Evolutionary conservation across 805 yeast species (phyloP).

Genomic region (Lachancea lanzarotensis): DNA sequence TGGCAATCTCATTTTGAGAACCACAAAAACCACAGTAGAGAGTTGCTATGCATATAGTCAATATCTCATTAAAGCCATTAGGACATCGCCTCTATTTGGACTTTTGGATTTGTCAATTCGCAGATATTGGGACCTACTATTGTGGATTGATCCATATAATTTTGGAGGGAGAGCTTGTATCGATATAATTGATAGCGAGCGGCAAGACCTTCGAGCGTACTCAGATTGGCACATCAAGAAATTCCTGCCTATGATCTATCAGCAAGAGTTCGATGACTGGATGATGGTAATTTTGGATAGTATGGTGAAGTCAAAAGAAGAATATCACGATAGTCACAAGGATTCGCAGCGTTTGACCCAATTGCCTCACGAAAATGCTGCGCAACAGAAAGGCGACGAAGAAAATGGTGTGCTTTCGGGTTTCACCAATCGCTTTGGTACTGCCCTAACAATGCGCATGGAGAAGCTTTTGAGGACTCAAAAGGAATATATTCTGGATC

Average conservation of each 20-base stretch:
- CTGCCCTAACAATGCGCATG: slow-evolving; percentile 60
- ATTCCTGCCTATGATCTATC: slow-evolving; percentile 68
- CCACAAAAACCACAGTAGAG: slow-evolving; percentile 71
- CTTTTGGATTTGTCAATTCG: slow-evolving; percentile 68
- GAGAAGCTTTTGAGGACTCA: slow-evolving; percentile 62
- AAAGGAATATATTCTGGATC: slow-evolving; percentile 62
- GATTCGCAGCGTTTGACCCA: slow-evolving; percentile 66
- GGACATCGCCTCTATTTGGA: slow-evolving; percentile 76
- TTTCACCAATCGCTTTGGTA: slow-evolving; percentile 50
- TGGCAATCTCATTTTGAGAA: slow-evolving; percentile 63
- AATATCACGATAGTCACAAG: slow-evolving; percentile 21
- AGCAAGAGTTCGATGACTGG: slow-evolving; percentile 86
- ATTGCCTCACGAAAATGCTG: slow-evolving; percentile 46
- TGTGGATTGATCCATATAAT: slow-evolving; percentile 93
- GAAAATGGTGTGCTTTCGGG: slow-evolving; percentile 38
- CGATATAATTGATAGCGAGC: slow-evolving; percentile 33
- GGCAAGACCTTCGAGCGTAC: slow-evolving; percentile 34
- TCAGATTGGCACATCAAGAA: slow-evolving; percentile 77
- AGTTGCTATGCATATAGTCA: slow-evolving; percentile 89
- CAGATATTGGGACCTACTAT: slow-evolving; percentile 84
- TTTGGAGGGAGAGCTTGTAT: slow-evolving; percentile 63
- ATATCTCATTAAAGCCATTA: slow-evolving; percentile 66
- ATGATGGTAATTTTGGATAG: slow-evolving; percentile 66
- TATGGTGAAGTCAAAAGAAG: slow-evolving; percentile 48
- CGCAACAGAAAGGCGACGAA: slow-evolving; percentile 28